Conservation (phyloP, 495 filamentous ascomycete species). For the Neurospora sp. region DNA sequence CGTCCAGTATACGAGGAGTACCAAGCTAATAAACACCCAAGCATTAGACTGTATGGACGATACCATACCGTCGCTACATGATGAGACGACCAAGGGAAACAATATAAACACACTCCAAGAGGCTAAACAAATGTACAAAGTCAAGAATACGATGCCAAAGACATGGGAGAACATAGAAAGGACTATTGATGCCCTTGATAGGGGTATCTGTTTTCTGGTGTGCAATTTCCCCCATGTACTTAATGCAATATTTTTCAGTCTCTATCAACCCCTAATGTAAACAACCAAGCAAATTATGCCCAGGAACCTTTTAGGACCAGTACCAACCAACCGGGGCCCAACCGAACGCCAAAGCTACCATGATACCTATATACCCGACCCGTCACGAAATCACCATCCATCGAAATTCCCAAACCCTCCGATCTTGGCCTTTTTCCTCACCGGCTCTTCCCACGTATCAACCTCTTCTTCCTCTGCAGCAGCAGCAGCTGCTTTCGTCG, state of each 20-base stretch:
- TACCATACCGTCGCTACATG: too few relatives aligned
- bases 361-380: too few relatives aligned
- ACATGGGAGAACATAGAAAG: background rate
- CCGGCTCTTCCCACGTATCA: constrained; percentile 52
- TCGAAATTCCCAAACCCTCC: constrained; percentile 95
- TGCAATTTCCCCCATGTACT: background rate
- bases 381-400: constrained; percentile 43
- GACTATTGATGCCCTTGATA: background rate
- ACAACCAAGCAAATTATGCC: background rate
- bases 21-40: too few relatives aligned
- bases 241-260: background rate
- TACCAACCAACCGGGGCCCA: background rate
- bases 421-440: constrained; percentile 68
- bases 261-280: background rate
- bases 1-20: too few relatives aligned
- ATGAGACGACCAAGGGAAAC: too few relatives aligned
- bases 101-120: too few relatives aligned
- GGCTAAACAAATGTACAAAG: too few relatives aligned
- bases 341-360: background rate
- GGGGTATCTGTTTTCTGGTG: background rate
- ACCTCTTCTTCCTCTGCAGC: constrained; percentile 29
- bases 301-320: background rate
- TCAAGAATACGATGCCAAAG: background rate
- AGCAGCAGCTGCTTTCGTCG: background rate
- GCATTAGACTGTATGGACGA: too few relatives aligned